Base-by-base conservation (phyloP, 805 yeast genomes). In the Dipodascus albidus region DNA sequence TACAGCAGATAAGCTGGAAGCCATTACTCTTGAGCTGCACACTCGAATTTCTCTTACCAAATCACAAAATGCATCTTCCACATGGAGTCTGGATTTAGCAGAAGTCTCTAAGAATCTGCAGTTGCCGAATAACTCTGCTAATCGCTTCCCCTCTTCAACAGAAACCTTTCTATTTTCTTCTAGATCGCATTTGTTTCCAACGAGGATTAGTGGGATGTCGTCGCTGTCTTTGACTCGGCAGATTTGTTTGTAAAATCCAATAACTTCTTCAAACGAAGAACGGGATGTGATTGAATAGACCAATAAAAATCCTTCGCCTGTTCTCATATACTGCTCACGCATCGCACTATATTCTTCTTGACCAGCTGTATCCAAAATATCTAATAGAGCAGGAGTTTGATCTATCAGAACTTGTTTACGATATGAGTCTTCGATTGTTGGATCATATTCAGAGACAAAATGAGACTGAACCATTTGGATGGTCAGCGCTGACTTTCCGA, bases 381-480 rank as follows among this genome's bases (percentile, higher is more conserved):
- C 99, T 58, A 85, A 70, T 22, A 86, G 75, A 1, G 87, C 82
- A 38, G 81, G 85, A 65, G 83, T 87, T 55, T 80, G 81, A 66
- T 90, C 96, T 42, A 93, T 81, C 23, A 79, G 81, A 63, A 93
- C 85, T 63, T 86, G 91, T 66, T 93, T 93, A 60, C 96, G 78
- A 60, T 73, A 72, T 22, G 74, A 70, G 60, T 72, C 76, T 70
- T 93, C 99, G 64, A 93, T 93, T 9, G 99, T 93, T 8, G 99
- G 99, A 70, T 93, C 99, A 64, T 93, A 93, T 67, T 93, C 99
- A 68, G 90, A 96, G 31, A 91, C 96, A 65, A 93, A 93, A 64
- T 90, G 96, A 35, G 89, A 81, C 68, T 91, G 98, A 53, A 93
- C 89, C 64, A 93, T 77, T 69, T 93, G 96, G 59, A 93, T 93